Conservation (phyloP, 1,284 basidiomycete genomes). For the Melanopsichium pennsylvanicum region DNA sequence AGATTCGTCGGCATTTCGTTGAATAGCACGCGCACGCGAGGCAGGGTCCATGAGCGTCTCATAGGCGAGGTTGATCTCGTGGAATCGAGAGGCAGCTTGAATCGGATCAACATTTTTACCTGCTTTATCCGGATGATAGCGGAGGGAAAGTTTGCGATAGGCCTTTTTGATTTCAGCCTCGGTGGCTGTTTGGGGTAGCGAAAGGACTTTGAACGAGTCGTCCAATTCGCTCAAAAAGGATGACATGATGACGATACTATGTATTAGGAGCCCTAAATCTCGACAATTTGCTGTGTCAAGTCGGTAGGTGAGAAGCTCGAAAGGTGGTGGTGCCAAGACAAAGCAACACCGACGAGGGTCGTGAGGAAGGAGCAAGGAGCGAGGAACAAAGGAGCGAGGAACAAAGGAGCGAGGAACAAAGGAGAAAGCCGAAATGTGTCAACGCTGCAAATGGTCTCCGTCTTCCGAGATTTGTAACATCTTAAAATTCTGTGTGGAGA, state of each 20-base stretch:
- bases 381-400: too few species aligned
- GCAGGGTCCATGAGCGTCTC: constrained; percentile 84
- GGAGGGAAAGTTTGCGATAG: constrained; percentile 67
- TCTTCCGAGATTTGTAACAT: constrained; percentile 20
- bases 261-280: too few species aligned
- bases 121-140: constrained; percentile 60
- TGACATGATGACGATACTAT: constrained; percentile 29
- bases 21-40: constrained; percentile 82
- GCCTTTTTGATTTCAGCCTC: constrained; percentile 84
- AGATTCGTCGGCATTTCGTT: constrained; percentile 76
- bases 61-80: constrained; percentile 83
- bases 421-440: constrained; percentile 9
- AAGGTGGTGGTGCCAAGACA: too few species aligned
- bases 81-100: constrained; percentile 78
- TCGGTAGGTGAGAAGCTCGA: too few species aligned
- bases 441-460: constrained; percentile 9
- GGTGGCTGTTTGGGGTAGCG: constrained; percentile 74
- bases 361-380: not conserved
- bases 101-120: constrained; percentile 55
- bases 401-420: not conserved
- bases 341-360: too few species aligned
- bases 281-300: too few species aligned
- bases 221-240: constrained; percentile 23
- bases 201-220: constrained; percentile 69
- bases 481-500: constrained; percentile 22